A percentile compares a stretch with the other conserved stretches of the same genome.
phyloP scores from a whole-genome alignment of 2,329 filamentous ascomycete genomes.

The Coniosporium tulheliwenetii region DNA sequence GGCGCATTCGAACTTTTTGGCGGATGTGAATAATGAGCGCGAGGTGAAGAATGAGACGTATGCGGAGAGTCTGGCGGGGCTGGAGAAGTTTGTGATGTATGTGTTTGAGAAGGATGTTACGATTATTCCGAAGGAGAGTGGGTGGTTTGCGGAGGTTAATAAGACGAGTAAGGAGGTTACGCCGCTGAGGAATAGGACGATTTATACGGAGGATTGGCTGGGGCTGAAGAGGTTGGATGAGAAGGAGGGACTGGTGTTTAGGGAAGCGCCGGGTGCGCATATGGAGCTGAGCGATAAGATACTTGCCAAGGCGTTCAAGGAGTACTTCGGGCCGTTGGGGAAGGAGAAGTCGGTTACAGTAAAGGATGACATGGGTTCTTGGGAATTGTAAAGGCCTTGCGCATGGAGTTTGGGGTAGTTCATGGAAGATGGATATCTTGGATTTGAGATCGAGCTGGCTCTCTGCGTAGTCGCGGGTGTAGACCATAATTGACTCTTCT shows the following conservation, averaged over 20 bases:
- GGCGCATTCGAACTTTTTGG: slow-evolving; percentile 70
- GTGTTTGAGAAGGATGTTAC: slow-evolving; percentile 76
- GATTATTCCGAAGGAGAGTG: slow-evolving; percentile 76
- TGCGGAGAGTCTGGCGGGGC: slow-evolving; percentile 46
- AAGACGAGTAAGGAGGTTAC: slow-evolving; percentile 45
- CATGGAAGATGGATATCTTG: too few relatives aligned
- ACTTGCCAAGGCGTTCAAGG: slow-evolving; percentile 48
- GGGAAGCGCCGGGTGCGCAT: slow-evolving; percentile 58
- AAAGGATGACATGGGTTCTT: neutral
- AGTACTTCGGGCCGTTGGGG: slow-evolving; percentile 44
- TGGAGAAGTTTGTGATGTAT: slow-evolving; percentile 78
- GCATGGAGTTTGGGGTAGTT: too few relatives aligned
- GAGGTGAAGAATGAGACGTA: slow-evolving; percentile 58
- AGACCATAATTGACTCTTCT: too few relatives aligned
- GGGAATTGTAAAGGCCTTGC: neutral
- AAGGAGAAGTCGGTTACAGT: neutral
- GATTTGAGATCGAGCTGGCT: too few relatives aligned
- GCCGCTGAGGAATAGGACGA: slow-evolving; percentile 47
- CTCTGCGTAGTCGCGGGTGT: too few relatives aligned
- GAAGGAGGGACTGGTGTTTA: slow-evolving; percentile 64
- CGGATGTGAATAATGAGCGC: slow-evolving; percentile 93
- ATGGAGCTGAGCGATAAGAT: slow-evolving; percentile 61
- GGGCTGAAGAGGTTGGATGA: slow-evolving; percentile 66
- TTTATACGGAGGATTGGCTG: slow-evolving; percentile 91
- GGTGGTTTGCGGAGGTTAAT: slow-evolving; percentile 84